Evolutionary conservation across 345 rosid genomes (phyloP).

Genomic region (Aquilaria yunnanensis): DNA sequence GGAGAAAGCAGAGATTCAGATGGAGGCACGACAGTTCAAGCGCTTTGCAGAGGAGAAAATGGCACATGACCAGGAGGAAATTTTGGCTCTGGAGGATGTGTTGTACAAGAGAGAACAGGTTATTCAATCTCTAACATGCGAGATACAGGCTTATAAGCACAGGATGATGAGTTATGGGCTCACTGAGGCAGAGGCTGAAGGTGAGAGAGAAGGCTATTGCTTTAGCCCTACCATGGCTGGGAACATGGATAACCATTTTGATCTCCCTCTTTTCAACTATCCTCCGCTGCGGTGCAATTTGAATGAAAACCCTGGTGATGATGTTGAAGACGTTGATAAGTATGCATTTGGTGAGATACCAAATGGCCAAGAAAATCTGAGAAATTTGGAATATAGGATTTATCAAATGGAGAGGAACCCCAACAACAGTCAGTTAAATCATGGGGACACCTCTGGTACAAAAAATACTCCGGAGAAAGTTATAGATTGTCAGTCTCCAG

Average conservation of each 20-base stretch:
- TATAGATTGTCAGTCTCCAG: constrained; percentile 72
- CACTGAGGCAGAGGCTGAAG: constrained; percentile 63
- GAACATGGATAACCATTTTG: constrained; percentile 35
- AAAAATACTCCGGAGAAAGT: constrained; percentile 59
- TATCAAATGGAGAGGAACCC: constrained; percentile 70
- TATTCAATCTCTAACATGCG: constrained; percentile 73
- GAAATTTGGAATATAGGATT: constrained; percentile 68
- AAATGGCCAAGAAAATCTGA: constrained; percentile 36
- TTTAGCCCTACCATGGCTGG: constrained; percentile 40
- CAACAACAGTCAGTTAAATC: constrained; percentile 37
- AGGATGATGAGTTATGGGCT: constrained; percentile 94
- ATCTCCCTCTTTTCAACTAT: constrained; percentile 50
- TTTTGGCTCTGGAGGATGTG: constrained; percentile 65
- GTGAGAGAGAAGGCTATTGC: constrained; percentile 35
- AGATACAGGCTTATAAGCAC: constrained; percentile 87
- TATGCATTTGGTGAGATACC: constrained; percentile 69
- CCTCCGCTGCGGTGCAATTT: constrained; percentile 75
- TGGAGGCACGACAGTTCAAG: constrained; percentile 93
- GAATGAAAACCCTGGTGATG: constrained; percentile 58
- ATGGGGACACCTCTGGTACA: constrained; percentile 38
- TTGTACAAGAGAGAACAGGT: constrained; percentile 87
- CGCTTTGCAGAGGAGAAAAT: constrained; percentile 85
- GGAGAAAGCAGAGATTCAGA: constrained; percentile 91
- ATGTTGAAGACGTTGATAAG: constrained; percentile 66
- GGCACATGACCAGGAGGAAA: constrained; percentile 90